Base-by-base conservation (phyloP, 2,329 filamentous ascomycete species). In the Plenodomus lindquistii region DNA sequence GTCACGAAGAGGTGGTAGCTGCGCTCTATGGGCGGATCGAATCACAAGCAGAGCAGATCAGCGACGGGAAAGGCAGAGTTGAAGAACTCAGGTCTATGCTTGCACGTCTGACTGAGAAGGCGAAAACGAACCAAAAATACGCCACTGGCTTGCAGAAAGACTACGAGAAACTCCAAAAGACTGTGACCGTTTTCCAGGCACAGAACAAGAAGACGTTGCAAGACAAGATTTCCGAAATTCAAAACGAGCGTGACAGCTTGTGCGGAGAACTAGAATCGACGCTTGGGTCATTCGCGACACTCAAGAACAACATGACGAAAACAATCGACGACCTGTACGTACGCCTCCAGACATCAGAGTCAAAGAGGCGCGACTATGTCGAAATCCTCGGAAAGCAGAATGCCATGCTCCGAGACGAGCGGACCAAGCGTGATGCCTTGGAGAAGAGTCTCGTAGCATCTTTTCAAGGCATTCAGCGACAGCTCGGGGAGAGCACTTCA, bases 91-190 rank as follows among this genome's bases (percentile, higher is more conserved):
- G 52, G 1, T 35, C 17, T 3, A 37, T 37, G 13, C 4, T 62
- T 3, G 21, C 42, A 4, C 34, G 45, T 7, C 8, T 70, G 3
- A 39, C 44, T 1, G 55, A 59, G 1, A 59, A 52, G 17, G 53
- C 57, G 4, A 62, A 49, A 24, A 57, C 42, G 0, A 52, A 63
- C 21, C 53, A 65, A n/a, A 68, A 57, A 27, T 69, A 52, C 16
- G 50, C 63, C 4, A 40, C 53, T 7, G 68, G 68, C 15, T 46
- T 71, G 15, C 62, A 62, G 17, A 61, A 54, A 10, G 69, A 72
- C 40, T 59, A 63, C 18, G 57, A 59, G 18, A 60, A 54, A 8
- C 15, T 66, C 8, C 60, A 63, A 16, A 55, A 46, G n/a, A 44
- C 45, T 0, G 42, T 35, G 7, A 21, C 45, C 10, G 8, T 7